Conservation (phyloP, 352 stramenopile species). For the Globisporangium nodosum region DNA sequence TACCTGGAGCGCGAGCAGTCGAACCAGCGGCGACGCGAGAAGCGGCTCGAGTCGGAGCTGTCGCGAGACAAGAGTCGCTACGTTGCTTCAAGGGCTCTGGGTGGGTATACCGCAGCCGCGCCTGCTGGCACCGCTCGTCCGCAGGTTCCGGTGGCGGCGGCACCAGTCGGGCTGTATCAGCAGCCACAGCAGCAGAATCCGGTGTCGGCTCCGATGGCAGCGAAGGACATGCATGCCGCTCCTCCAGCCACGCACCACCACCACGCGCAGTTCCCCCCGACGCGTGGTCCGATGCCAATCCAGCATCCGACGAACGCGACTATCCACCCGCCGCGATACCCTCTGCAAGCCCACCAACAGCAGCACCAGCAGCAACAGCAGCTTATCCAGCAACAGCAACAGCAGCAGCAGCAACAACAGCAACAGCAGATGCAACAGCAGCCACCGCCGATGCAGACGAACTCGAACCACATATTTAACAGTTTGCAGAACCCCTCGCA, state of each 20-base stretch:
- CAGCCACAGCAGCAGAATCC: constrained; percentile 7
- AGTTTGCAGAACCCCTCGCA: constrained; percentile 2
- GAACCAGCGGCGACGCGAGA: constrained; percentile 89
- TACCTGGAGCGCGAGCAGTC: constrained; percentile 96
- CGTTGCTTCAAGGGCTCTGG: constrained; percentile 23
- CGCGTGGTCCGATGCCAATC: constrained; percentile 11
- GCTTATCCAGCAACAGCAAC: constrained; percentile 3
- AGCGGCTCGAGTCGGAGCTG: constrained; percentile 77
- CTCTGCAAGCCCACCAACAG: constrained; percentile 7
- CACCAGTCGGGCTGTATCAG: constrained; percentile 4
- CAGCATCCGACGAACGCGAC: constrained; percentile 4
- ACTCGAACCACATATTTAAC: constrained; percentile 13
- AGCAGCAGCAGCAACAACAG: constrained; percentile 1
- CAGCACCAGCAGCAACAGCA: constrained; percentile 6
- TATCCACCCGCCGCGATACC: constrained; percentile 7
- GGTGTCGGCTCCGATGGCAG: not conserved
- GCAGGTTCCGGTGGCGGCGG: constrained; percentile 6
- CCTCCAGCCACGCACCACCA: not conserved
- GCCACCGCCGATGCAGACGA: constrained; percentile 8
- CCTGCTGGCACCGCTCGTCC: not conserved
- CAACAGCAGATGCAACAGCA: constrained; percentile 3
- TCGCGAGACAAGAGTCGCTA: constrained; percentile 68
- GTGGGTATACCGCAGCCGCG: constrained; percentile 16
- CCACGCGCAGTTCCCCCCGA: constrained; percentile 13
- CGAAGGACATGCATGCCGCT: constrained; percentile 2